Percentiles rank a stretch among this genome's conserved stretches.
Evolutionary conservation across 352 stramenopile genomes (phyloP).

Genomic region (Phytophthora cactorum): DNA sequence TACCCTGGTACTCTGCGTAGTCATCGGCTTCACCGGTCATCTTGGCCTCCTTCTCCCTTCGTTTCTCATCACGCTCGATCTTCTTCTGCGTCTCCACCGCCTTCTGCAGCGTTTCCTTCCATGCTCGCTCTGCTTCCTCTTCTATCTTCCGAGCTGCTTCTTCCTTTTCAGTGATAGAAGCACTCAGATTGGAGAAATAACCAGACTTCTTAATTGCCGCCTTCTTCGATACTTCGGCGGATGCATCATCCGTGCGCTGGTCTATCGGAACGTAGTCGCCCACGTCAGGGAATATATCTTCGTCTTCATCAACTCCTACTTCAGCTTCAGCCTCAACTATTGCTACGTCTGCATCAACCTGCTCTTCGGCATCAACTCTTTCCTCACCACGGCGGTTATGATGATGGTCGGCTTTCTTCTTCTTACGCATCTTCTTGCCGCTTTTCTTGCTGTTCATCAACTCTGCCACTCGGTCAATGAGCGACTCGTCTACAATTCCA

Average conservation of each 20-base stretch:
- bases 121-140: constrained; percentile 49
- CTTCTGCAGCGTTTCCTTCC: constrained; percentile 68
- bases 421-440: constrained; percentile 51
- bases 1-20: constrained; percentile 69
- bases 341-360: constrained; percentile 4
- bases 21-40: constrained; percentile 46
- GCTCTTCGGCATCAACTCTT: background rate
- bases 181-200: constrained; percentile 79
- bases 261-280: constrained; percentile 76
- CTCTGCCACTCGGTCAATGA: constrained; percentile 53
- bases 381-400: constrained; percentile 5
- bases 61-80: constrained; percentile 46
- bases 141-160: constrained; percentile 49
- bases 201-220: constrained; percentile 32
- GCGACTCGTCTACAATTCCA: constrained; percentile 54
- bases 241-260: constrained; percentile 38
- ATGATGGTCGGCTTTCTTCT: constrained; percentile 41
- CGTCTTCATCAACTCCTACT: constrained; percentile 34
- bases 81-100: constrained; percentile 54
- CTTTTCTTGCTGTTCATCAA: constrained; percentile 32
- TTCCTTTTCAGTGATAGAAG: constrained; percentile 65
- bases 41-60: constrained; percentile 48
- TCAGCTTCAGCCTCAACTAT: constrained; percentile 12
- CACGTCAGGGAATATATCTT: constrained; percentile 81
- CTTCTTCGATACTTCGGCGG: constrained; percentile 14